Evolutionary conservation across 139 green algal species (phyloP).

Genomic region (Pleodorina starrii): DNA sequence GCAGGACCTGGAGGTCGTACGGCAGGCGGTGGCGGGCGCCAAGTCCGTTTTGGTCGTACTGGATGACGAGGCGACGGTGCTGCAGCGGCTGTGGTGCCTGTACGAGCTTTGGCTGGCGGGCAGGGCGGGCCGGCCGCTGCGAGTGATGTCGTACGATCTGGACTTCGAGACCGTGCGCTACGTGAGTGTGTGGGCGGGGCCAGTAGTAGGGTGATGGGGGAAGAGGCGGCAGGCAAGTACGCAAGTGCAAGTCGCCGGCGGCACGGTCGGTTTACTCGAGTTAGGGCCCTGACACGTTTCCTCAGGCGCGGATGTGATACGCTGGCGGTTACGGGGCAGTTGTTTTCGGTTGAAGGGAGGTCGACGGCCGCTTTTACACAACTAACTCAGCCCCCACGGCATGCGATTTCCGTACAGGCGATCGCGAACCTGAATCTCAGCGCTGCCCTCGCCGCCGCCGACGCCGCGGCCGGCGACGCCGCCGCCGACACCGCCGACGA

Average conservation of each 20-base stretch:
- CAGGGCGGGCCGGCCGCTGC: neutral
- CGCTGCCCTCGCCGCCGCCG: neutral
- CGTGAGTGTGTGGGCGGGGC: neutral
- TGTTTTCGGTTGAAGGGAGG: too few species aligned
- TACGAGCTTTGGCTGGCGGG: slow-evolving; percentile 27
- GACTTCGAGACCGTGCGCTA: neutral
- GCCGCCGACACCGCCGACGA: neutral
- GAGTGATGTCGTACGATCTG: slow-evolving; percentile 27
- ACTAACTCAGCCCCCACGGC: too few species aligned
- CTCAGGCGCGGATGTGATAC: too few species aligned
- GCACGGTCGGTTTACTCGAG: too few species aligned
- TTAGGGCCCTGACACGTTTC: too few species aligned
- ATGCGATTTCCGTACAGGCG: too few species aligned
- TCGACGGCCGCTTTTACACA: too few species aligned
- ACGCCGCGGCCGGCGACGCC: neutral
- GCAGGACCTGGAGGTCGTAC: neutral
- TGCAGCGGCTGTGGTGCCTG: slow-evolving; percentile 1
- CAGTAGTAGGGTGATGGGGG: too few species aligned
- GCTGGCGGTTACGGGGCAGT: too few species aligned
- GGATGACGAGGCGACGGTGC: neutral
- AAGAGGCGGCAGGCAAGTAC: too few species aligned
- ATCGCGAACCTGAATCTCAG: slow-evolving; percentile 1
- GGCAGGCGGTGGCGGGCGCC: slow-evolving; percentile 5
- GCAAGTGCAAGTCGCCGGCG: too few species aligned
- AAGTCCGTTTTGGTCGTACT: slow-evolving; percentile 15